Evolutionary conservation across 495 filamentous ascomycete genomes (phyloP), one percentile per base, ranked within the genome.

Genomic region (Penicillium turbatum): DNA sequence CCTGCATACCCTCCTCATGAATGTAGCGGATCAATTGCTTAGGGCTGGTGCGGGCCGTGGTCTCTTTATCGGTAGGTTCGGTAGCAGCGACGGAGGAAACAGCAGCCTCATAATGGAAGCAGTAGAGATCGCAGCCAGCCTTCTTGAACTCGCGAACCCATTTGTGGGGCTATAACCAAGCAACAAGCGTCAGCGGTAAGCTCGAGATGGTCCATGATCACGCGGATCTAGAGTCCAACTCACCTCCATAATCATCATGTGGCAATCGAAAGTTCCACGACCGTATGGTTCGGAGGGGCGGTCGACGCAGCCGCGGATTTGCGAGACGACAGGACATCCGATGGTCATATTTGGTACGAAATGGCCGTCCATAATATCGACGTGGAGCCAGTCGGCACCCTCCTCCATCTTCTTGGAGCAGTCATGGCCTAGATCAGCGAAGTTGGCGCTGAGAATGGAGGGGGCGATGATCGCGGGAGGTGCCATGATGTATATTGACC

Each of bases 161-260:
- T 79, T 90, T 92, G 74, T 97, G 92, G 43, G 93, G 93, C 93
- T 95, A 53, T 47, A 36, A 29, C 26, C 17, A 35, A 49, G n/a
- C 41, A 50, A 21, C 11, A 15, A 32, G 26, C 13, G 31, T 48
- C 15, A 53, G 40, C 32, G 19, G 16, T 31, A 11, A 41, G 41
- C 37, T 43, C 31, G 31, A 19, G 30, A 27, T 12, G 17, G 29
- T 21, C 30, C 39, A 32, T 16, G 16, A 24, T 47, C 29, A 7
- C 12, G 9, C 34, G 54, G 41, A 17, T 32, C 26, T 27, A 6
- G 27, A 27, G 40, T 10, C 17, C 11, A 47, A 54, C 66, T 45
- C 30, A 93, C 91, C 88, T 98, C 93, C 61, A 87, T 85, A 62
- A 98, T 95, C 93, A 98, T 98, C 95, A 98, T 97, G 70, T 98